A percentile compares a stretch with the other conserved stretches of the same genome.
Evolutionary conservation across 441 rosid genomes (phyloP).

Genomic region (Gossypium davidsonii): DNA sequence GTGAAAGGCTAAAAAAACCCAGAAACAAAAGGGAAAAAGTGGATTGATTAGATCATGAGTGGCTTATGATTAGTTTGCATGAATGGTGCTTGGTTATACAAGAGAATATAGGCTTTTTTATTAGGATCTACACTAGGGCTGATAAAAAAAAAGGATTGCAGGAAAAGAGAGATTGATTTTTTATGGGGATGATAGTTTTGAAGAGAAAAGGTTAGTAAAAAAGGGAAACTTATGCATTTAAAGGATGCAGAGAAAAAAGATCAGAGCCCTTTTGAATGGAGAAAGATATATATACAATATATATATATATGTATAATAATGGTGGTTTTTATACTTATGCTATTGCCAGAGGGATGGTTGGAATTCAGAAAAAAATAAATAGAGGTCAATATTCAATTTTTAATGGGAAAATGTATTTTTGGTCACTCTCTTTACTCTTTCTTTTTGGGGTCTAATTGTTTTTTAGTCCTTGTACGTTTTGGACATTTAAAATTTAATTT

Average conservation of each 20-base stretch:
- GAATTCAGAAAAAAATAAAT: constrained; percentile 30
- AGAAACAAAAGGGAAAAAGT: neutral
- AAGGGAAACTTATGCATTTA: constrained; percentile 37
- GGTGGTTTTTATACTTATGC: constrained; percentile 16
- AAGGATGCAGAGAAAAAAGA: constrained; percentile 32
- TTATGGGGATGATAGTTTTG: constrained; percentile 42
- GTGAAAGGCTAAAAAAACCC: neutral
- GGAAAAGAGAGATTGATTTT: constrained; percentile 35
- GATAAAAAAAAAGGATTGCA: constrained; percentile 20
- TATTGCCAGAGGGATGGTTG: constrained; percentile 31
- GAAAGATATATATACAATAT: neutral
- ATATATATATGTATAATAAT: neutral
- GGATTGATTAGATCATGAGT: constrained; percentile 86
- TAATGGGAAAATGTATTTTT: no score
- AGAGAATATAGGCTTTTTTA: constrained; percentile 26
- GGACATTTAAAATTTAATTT: no score
- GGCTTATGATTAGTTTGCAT: constrained; percentile 62
- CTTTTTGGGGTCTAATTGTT: no score
- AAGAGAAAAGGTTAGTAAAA: constrained; percentile 44
- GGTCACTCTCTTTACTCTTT: no score
- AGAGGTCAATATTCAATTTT: constrained; percentile 20
- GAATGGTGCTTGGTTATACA: neutral
- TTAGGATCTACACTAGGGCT: constrained; percentile 40
- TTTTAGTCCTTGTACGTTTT: no score
- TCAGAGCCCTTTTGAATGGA: constrained; percentile 23